These are phyloP conservation scores for Macaranga tanarius DNA, from an alignment of 441 rosid genomes.

Conservation along the genomic window DNA sequence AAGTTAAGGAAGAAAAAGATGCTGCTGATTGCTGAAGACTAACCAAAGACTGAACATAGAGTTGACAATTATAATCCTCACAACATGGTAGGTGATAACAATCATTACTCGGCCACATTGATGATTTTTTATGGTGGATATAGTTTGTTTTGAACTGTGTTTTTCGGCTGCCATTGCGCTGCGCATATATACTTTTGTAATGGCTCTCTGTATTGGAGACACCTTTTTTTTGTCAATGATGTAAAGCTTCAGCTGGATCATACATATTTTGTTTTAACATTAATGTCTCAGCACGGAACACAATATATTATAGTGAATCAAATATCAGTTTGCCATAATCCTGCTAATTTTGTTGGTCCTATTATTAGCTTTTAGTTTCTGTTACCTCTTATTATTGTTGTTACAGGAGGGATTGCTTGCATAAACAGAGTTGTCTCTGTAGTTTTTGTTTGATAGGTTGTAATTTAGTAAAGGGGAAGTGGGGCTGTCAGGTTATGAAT, in stretches of 20 bases:
- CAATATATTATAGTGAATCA: background rate
- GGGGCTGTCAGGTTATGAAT: too few species aligned
- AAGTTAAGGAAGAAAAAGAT: background rate
- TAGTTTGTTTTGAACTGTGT: background rate
- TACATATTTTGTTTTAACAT: background rate
- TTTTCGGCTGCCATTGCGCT: background rate
- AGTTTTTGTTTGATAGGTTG: too few species aligned
- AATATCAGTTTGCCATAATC: background rate
- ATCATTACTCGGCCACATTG: background rate
- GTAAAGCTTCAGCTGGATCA: background rate
- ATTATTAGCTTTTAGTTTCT: too few species aligned
- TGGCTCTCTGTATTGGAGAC: background rate
- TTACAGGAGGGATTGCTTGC: too few species aligned
- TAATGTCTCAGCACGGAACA: background rate
- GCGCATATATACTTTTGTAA: background rate
- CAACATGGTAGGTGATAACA: background rate
- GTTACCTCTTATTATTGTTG: too few species aligned
- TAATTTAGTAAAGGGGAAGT: too few species aligned
- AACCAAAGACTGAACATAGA: constrained; percentile 10
- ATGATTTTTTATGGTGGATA: background rate
- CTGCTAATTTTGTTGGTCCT: too few species aligned
- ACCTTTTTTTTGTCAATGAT: background rate
- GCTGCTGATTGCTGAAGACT: constrained; percentile 12
- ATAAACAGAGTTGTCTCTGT: too few species aligned
- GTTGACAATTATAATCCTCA: background rate